These are phyloP conservation scores for Macrocystidia cucumis DNA, from an alignment of 1,284 basidiomycete species.

Conservation along the genomic window DNA sequence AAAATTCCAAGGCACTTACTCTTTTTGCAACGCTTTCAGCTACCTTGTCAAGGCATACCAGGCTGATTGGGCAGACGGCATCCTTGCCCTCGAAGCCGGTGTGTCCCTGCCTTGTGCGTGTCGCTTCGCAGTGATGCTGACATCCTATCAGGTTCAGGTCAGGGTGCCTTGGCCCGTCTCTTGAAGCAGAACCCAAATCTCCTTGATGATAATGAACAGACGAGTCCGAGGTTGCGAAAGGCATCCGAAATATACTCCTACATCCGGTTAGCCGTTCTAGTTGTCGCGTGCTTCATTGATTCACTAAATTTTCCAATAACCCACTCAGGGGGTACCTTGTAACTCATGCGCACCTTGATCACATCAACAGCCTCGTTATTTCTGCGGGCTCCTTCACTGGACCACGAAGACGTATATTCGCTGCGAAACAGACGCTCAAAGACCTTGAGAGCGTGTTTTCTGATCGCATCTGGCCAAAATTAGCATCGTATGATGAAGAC, in stretches of 20 bases:
- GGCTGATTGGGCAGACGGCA: constrained; percentile 57
- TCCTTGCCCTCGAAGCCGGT: constrained; percentile 72
- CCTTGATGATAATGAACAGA: constrained; percentile 28
- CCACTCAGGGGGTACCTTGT: constrained; percentile 60
- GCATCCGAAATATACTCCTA: constrained; percentile 53
- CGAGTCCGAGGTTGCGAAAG: constrained; percentile 20
- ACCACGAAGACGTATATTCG: constrained; percentile 57
- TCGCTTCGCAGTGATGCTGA: constrained; percentile 2
- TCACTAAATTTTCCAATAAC: constrained; percentile 1
- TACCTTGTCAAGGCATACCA: constrained; percentile 62
- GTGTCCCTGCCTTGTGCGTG: constrained; percentile 12
- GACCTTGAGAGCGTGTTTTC: constrained; percentile 71
- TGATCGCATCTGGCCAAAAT: constrained; percentile 75
- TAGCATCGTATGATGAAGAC: constrained; percentile 65
- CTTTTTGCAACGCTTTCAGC: constrained; percentile 29
- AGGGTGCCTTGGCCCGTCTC: constrained; percentile 54
- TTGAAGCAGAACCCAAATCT: constrained; percentile 42
- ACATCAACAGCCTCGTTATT: constrained; percentile 68
- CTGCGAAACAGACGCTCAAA: constrained; percentile 51
- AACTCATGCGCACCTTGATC: constrained; percentile 80
- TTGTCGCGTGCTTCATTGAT: constrained; percentile 1
- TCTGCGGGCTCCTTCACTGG: constrained; percentile 68
- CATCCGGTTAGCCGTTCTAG: constrained; percentile 35
- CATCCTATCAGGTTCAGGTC: constrained; percentile 51
- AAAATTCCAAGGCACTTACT: constrained; percentile 7